Percentiles rank a stretch among this genome's conserved stretches.
phyloP scores from a whole-genome alignment of 208 protist species.

The Wallacemonas sp. region DNA sequence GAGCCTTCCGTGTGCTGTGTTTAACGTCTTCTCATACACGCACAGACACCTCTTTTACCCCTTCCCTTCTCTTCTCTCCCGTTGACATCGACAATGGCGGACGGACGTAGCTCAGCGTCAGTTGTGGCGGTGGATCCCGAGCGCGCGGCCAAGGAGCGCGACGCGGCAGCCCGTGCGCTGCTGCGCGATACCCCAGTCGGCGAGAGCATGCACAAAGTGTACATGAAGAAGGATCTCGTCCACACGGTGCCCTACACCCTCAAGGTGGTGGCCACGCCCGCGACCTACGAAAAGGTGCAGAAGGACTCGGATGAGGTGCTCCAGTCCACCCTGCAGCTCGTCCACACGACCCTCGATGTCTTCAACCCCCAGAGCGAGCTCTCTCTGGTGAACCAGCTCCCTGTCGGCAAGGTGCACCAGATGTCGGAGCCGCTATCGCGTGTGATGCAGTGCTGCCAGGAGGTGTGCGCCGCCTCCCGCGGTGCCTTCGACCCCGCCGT shows the following conservation, averaged over 20 bases:
- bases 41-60: not conserved
- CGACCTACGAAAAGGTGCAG: slow-evolving; percentile 24
- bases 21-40: not conserved
- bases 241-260: slow-evolving; percentile 39
- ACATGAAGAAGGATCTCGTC: slow-evolving; percentile 22
- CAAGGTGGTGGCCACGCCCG: slow-evolving; percentile 33
- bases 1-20: not conserved
- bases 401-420: slow-evolving; percentile 46
- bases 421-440: slow-evolving; percentile 58
- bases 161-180: slow-evolving; percentile 42
- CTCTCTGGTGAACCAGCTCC: slow-evolving; percentile 47
- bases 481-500: slow-evolving; percentile 57
- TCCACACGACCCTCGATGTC: slow-evolving; percentile 59
- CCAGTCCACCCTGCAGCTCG: slow-evolving; percentile 22
- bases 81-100: slow-evolving; percentile 37
- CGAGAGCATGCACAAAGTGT: slow-evolving; percentile 12
- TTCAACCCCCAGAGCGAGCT: slow-evolving; percentile 73
- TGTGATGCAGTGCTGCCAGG: slow-evolving; percentile 50
- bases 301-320: slow-evolving; percentile 26
- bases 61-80: not conserved
- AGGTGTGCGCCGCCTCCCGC: slow-evolving; percentile 52
- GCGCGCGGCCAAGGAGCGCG: slow-evolving; percentile 54
- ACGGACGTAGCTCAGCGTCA: slow-evolving; percentile 56
- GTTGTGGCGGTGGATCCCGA: slow-evolving; percentile 54
- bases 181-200: slow-evolving; percentile 18